Base-by-base conservation (phyloP, 2,329 filamentous ascomycete genomes). In the Aspergillus vadensis region DNA sequence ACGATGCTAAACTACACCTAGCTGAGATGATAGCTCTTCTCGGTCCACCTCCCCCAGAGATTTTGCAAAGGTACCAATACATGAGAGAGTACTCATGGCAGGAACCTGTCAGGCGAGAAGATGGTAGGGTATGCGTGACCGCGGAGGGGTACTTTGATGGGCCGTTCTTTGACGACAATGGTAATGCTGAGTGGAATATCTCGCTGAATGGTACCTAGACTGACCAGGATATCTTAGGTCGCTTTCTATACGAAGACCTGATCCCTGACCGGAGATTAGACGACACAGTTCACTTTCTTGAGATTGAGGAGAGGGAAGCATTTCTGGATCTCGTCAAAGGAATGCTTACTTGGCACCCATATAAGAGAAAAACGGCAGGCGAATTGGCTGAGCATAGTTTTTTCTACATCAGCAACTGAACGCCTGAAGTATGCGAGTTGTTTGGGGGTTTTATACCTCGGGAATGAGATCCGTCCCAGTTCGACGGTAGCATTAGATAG, bases 1-100 rank as follows among this genome's bases (percentile, higher is more conserved):
- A 80, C 50, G 67, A 72, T 66, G 67, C 74, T 41, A 75, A 72
- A 69, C 44, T 67, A 53, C 75, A 81, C 59, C 61, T 81, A 9
- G 77, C 78, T 5, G 71, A 80, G 62, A 81, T 81, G 70, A 77
- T 79, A 55, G 74, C 72, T 17, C 68, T 81, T 59, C 64, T 81
- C 2, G 78, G 77, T 14, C 72, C 70, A 38, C 77, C 77, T 5
- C 76, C 75, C 47, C 69, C 63, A 58, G 71, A 75, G 58, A 48
- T 80, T 8, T 58, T 79, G 57, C 59, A 70, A 63, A 70, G 72
- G 69, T 77, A 70, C 65, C 69, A 68, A 56, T 68, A 47, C 48
- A 74, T 72, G 67, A 65, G 62, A 65, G 67, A 68, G 38, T 70
- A 70, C 55, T 58, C 32, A n/a, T 78, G 69, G 69, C 69, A 69